Evolutionary conservation across 768 basidiomycete species (phyloP).

Genomic region (Tubosaeta sp.): DNA sequence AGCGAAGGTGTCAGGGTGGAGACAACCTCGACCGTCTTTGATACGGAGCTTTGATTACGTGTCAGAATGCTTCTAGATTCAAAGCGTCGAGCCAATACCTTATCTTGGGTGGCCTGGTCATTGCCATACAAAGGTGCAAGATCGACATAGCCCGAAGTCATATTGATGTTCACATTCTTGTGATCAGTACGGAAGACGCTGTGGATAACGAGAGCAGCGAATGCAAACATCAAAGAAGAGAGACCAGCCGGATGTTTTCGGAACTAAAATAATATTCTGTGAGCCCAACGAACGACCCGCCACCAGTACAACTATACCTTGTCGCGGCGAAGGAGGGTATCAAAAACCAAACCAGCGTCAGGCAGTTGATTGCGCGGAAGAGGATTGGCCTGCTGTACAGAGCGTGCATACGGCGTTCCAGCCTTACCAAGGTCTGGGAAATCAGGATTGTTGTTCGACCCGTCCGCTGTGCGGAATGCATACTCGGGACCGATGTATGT

Average conservation of each 20-base stretch:
- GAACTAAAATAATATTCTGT: slow-evolving; percentile 45
- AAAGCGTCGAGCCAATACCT: slow-evolving; percentile 35
- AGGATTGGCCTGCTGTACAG: slow-evolving; percentile 66
- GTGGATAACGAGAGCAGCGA: slow-evolving; percentile 80
- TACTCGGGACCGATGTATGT: slow-evolving; percentile 62
- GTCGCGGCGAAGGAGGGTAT: slow-evolving; percentile 70
- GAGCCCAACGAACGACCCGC: background rate
- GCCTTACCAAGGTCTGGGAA: slow-evolving; percentile 75
- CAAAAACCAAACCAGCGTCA: slow-evolving; percentile 77
- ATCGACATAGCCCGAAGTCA: slow-evolving; percentile 86
- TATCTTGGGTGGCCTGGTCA: slow-evolving; percentile 54
- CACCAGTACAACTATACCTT: slow-evolving; percentile 38
- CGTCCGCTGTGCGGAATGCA: slow-evolving; percentile 72
- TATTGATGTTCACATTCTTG: slow-evolving; percentile 61
- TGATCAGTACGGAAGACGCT: slow-evolving; percentile 85
- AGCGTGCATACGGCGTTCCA: slow-evolving; percentile 75
- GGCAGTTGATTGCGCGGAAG: slow-evolving; percentile 67
- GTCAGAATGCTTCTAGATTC: background rate
- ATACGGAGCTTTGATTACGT: slow-evolving; percentile 25
- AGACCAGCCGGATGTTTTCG: slow-evolving; percentile 73
- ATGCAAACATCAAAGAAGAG: slow-evolving; percentile 76
- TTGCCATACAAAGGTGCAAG: slow-evolving; percentile 81
- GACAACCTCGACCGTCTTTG: slow-evolving; percentile 59
- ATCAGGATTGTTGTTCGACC: slow-evolving; percentile 68
- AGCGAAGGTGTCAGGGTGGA: slow-evolving; percentile 70